Base-by-base conservation (phyloP, 2,329 filamentous ascomycete genomes). In the Tothia fuscella region DNA sequence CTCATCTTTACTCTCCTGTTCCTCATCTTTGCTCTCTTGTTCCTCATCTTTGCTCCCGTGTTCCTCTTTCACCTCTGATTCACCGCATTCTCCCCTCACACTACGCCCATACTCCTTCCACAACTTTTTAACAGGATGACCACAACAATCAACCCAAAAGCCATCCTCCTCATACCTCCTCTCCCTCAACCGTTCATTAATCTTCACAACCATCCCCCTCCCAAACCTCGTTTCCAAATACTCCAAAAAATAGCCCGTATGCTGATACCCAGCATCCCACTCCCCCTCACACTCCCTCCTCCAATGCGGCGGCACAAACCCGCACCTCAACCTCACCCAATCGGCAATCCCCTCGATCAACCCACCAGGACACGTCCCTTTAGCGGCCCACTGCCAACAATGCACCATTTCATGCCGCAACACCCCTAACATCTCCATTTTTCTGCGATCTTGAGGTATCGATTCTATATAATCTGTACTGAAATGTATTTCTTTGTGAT, bases 401-500 rank as follows among this genome's bases (percentile, higher is more conserved):
- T 96, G 91, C 12, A 96, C 89, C 47, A 95, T 79, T 62, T 96
- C 89, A 57, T 96, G 89, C 2, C 82, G 81, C 16, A 96, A 60
- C 1, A 96, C 87, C 30, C 91, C 91, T 14, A 74, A 64, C 45
- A 95, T 76, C 63, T 96, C 86, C 29, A 70, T 60, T 47, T 53
- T 60, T 28, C 46, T 51, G 12, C 59, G 50, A 4, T 50, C 47
- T 16, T 56, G 52, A 0, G 69, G 44, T 1, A 66, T 53, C 10
- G 48, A 38, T 2, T 58, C 53, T n/a, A 45, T 30, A 65, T 95
- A 94, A 35, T 71, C 64, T 1, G 89, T 74, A 13, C 78, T 87
- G 60, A 96, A 71, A 62, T 95, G 86, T 48, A 95, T 91, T 58
- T 94, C 87, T 56, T 95, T 95, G 67, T 94, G 86, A 55, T 91